Evolutionary conservation across 768 basidiomycete genomes (phyloP), one percentile per base, ranked within the genome.

Genomic region (Heimioporus sp.): DNA sequence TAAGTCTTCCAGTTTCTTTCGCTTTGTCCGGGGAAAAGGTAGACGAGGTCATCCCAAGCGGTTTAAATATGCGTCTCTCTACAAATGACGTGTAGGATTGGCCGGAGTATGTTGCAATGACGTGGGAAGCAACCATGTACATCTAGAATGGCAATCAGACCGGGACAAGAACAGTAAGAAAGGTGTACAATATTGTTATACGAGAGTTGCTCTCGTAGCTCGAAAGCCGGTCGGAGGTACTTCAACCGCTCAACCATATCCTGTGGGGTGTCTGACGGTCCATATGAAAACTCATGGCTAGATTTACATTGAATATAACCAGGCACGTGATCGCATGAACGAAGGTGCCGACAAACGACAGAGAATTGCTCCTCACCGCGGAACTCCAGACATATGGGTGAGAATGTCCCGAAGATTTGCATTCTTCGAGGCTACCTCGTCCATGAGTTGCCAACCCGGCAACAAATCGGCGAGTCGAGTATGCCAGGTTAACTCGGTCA

Each of bases 371-470:
- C 21, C 56, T 40, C 34, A 75, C 75, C 70, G 58, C 2, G 66
- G 65, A 8, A 79, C 5, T 8, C 77, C 78, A 20, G 74, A 70
- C 12, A 71, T 63, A 28, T 77, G 77, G 3, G 73, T 61, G n/a
- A 75, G 54, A 2, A 70, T 63, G 52, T 76, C 75, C 4, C 64
- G 59, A 8, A 76, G 20, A 40, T 64, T 71, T 5, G 17, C 72
- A 44, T 64, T 68, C 47, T 66, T 56, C 15, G 61, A 72, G 0
- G 76, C 73, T 68, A 70, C 74, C 10, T 28, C 55, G 54, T 80
- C 75, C 57, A 65, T 64, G n/a, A 78, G 67, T 48, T 56, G 45
- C 77, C 78, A 80, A 15, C 62, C 67, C 0, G 75, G 75, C 2
- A 79, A 61, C 8, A 77, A n/a, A 36, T 74, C 72, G 24, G 43